A percentile compares a stretch with the other conserved stretches of the same genome.
phyloP scores from a whole-genome alignment of 352 stramenopile species.

The Globisporangium cylindrosporum region DNA sequence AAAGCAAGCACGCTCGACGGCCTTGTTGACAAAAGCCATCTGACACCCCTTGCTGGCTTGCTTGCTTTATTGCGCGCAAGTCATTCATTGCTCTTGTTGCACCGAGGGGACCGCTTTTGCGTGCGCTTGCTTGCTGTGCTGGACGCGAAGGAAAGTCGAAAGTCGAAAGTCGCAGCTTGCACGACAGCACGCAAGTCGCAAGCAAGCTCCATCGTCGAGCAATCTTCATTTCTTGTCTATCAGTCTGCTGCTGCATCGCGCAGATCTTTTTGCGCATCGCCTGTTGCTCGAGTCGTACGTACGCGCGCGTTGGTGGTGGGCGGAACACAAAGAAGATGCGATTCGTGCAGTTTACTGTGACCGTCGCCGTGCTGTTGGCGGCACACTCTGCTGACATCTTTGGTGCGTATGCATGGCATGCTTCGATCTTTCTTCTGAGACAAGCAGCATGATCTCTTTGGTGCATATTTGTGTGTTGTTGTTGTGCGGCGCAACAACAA shows the following conservation, averaged over 20 bases:
- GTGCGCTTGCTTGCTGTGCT: not conserved
- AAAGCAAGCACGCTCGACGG: not conserved
- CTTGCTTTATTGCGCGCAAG: not conserved
- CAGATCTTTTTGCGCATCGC: not conserved
- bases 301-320: not conserved
- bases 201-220: not conserved
- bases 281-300: not conserved
- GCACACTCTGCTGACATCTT: constrained; percentile 5
- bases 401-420: constrained; percentile 7
- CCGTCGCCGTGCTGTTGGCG: constrained; percentile 6
- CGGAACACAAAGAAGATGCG: constrained; percentile 12
- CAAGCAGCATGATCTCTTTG: not conserved
- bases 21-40: not conserved
- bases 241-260: not conserved
- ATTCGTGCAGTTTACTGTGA: constrained; percentile 1
- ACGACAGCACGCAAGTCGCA: not conserved
- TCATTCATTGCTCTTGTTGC: constrained; percentile 2
- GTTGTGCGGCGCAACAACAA: constrained; percentile 8
- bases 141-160: constrained; percentile 7
- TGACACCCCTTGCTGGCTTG: not conserved
- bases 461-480: constrained; percentile 2
- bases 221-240: not conserved
- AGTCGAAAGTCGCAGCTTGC: not conserved
- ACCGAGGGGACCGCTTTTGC: not conserved
- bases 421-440: constrained; percentile 8